Evolutionary conservation across 306 rosid species (phyloP), one percentile per base, ranked within the genome.

Genomic region (Quercus robur): DNA sequence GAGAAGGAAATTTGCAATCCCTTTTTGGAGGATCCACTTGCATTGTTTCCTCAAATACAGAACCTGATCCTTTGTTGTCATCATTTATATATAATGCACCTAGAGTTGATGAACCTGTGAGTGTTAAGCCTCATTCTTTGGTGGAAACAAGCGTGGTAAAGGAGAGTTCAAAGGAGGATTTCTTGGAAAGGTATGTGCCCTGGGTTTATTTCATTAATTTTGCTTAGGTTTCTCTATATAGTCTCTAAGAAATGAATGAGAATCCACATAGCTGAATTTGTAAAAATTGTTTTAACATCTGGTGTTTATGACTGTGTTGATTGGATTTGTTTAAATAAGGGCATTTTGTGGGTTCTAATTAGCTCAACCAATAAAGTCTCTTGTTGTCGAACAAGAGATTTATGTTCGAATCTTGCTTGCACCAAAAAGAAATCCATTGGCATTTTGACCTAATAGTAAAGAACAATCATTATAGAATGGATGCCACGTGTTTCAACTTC

Each of bases 51-150:
- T 82, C 91, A 49, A 89, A 84, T 70, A 71, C 94, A 2, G 99
- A 88, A 75, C 89, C 99, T 6, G 99, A 95, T 87, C 92, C 93
- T 63, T 70, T 95, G 87, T 71, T 95, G 83, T 87, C 91, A 41
- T 93, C 98, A 19, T 95, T 95, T 82, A 93, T 93, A 38, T 91
- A 85, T 85, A 90, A 87, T 84, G 88, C 92, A 11, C 80, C 76
- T 61, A 56, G 64, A 11, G 83, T 72, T 52, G 85, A 87, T 80
- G 92, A 87, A 78, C 76, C 87, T 70, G 70, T 6, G 13, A 87
- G 79, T 33, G 79, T 52, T 46, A 86, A 71, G 66, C 71, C 91
- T 66, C 73, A 69, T 80, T 76, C 89, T 68, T 84, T 86, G 35
- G 78, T 70, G 13, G 92, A 89, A 82, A 80, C 81, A 63, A 71